Evolutionary conservation across 257 asterid species (phyloP).

Genomic region (Thymus quinquecostatus): DNA sequence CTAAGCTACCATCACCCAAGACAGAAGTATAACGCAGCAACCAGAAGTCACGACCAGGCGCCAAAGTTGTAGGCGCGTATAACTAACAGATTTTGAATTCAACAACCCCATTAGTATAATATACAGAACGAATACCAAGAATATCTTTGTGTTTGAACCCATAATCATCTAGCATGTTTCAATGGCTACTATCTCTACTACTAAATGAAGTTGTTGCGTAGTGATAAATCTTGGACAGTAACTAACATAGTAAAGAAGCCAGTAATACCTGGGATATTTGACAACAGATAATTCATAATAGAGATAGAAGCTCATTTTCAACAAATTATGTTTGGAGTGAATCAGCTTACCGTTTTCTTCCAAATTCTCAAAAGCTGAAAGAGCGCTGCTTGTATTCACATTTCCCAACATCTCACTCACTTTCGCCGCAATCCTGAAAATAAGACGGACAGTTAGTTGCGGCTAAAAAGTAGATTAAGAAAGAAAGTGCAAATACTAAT

Average conservation of each 20-base stretch:
- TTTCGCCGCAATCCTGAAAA: slow-evolving; percentile 85
- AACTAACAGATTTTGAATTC: too few species aligned
- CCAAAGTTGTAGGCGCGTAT: too few species aligned
- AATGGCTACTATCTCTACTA: neutral
- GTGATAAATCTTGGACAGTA: neutral
- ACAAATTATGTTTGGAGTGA: slow-evolving; percentile 21
- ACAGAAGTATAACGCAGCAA: too few species aligned
- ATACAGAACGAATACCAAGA: too few species aligned
- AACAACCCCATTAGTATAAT: too few species aligned
- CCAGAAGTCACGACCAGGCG: too few species aligned
- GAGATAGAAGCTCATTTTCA: slow-evolving; percentile 9
- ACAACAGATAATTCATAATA: slow-evolving; percentile 13
- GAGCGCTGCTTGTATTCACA: slow-evolving; percentile 95
- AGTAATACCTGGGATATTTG: neutral
- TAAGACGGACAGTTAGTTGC: slow-evolving; percentile 31
- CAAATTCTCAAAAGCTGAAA: slow-evolving; percentile 98
- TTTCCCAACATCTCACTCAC: slow-evolving; percentile 97
- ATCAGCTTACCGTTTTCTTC: slow-evolving; percentile 83
- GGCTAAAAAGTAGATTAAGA: slow-evolving; percentile 24
- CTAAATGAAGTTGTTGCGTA: slow-evolving; percentile 2
- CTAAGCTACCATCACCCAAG: too few species aligned
- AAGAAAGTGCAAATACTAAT: slow-evolving; percentile 19
- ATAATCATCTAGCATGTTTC: neutral
- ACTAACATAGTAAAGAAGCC: neutral
- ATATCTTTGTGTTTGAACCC: too few species aligned